Evolutionary conservation across 495 filamentous ascomycete species (phyloP).

Genomic region (Evansstolkia leycettana): DNA sequence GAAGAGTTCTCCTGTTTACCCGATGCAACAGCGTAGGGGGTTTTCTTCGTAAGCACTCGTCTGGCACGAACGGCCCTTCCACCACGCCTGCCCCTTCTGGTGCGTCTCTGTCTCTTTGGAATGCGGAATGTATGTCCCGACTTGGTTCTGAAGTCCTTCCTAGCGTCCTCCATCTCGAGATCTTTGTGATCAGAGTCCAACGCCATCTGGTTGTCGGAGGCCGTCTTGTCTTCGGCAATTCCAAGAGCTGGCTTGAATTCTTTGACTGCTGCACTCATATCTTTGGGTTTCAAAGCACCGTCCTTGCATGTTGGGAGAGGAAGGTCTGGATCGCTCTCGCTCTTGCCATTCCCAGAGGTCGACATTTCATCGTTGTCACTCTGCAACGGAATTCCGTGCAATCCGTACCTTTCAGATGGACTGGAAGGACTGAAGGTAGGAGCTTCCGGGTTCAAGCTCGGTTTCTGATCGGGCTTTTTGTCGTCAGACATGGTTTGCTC

Average conservation of each 20-base stretch:
- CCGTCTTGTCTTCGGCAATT: background rate
- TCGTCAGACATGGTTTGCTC: background rate
- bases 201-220: too few relatives aligned
- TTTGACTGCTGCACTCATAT: background rate
- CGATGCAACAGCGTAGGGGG: background rate
- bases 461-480: background rate
- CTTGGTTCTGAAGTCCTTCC: too few relatives aligned
- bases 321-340: too few relatives aligned
- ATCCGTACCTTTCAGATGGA: constrained; percentile 3
- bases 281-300: too few relatives aligned
- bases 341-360: too few relatives aligned
- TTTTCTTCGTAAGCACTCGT: background rate
- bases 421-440: background rate
- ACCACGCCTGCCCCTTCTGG: background rate
- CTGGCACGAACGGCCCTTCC: too few relatives aligned
- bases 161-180: too few relatives aligned
- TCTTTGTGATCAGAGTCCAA: too few relatives aligned
- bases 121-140: too few relatives aligned
- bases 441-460: constrained; percentile 2
- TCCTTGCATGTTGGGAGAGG: too few relatives aligned
- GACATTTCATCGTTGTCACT: background rate
- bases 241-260: background rate
- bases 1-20: constrained; percentile 13
- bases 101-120: too few relatives aligned
- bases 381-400: background rate